phyloP scores from a whole-genome alignment of 768 basidiomycete genomes.

The Mycena kentingensis region DNA sequence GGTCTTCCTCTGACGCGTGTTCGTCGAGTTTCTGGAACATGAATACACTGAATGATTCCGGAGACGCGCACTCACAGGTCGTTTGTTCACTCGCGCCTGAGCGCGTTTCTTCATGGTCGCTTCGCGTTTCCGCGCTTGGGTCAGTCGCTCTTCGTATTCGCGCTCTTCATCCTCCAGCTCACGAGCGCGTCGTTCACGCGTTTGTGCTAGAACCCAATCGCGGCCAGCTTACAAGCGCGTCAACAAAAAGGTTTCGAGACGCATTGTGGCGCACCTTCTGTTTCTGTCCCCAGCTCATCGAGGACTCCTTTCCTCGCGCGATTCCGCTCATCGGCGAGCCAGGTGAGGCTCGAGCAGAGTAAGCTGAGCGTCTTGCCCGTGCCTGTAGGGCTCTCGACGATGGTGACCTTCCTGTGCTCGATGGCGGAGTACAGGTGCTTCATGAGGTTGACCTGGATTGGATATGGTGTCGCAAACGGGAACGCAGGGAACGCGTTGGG shows the following conservation, averaged over 20 bases:
- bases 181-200: slow-evolving; percentile 59
- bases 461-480: slow-evolving; percentile 81
- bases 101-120: slow-evolving; percentile 53
- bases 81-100: slow-evolving; percentile 61
- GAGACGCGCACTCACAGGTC: slow-evolving; percentile 43
- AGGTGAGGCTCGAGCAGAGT: slow-evolving; percentile 73
- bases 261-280: slow-evolving; percentile 27
- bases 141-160: slow-evolving; percentile 63
- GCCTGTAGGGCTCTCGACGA: slow-evolving; percentile 89
- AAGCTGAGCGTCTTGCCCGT: slow-evolving; percentile 89
- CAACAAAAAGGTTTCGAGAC: neutral
- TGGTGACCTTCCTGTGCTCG: slow-evolving; percentile 71
- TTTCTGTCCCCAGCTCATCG: slow-evolving; percentile 38
- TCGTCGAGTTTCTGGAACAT: slow-evolving; percentile 18
- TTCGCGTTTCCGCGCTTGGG: slow-evolving; percentile 64
- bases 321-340: slow-evolving; percentile 69
- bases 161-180: slow-evolving; percentile 69
- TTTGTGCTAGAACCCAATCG: slow-evolving; percentile 78
- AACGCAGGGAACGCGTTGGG: slow-evolving; percentile 76
- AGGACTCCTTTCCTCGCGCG: slow-evolving; percentile 70
- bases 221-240: slow-evolving; percentile 44
- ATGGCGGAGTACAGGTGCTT: slow-evolving; percentile 80
- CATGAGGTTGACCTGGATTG: slow-evolving; percentile 88
- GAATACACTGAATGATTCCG: neutral
- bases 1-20: slow-evolving; percentile 36